Conservation (phyloP, 2,329 filamentous ascomycete species). For the Penicillium sumatraense region DNA sequence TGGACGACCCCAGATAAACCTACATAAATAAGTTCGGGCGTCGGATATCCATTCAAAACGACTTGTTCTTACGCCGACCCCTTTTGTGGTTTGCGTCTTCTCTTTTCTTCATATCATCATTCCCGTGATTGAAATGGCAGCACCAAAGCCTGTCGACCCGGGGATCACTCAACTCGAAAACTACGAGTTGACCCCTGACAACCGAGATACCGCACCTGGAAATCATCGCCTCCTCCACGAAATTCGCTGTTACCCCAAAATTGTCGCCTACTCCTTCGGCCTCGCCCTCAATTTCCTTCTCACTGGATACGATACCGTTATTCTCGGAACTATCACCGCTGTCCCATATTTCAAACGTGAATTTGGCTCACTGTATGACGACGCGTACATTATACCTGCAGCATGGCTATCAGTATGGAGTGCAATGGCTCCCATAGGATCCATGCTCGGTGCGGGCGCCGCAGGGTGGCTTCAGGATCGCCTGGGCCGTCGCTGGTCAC, state of each 20-base stretch:
- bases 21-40: not conserved
- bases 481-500: slow-evolving; percentile 42
- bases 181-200: not conserved
- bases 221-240: slow-evolving; percentile 18
- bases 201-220: slow-evolving; percentile 5
- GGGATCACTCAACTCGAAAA: not conserved
- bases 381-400: slow-evolving; percentile 46
- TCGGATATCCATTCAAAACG: not conserved
- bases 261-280: slow-evolving; percentile 16
- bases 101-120: no score
- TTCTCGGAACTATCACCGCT: slow-evolving; percentile 28
- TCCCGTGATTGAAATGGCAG: not conserved
- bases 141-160: not conserved
- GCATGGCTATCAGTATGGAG: slow-evolving; percentile 54
- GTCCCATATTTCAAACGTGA: slow-evolving; percentile 33
- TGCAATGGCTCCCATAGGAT: slow-evolving; percentile 44
- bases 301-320: slow-evolving; percentile 29
- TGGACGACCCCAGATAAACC: not conserved
- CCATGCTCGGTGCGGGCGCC: slow-evolving; percentile 42
- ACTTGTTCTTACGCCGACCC: no score
- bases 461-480: slow-evolving; percentile 49
- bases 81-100: no score
- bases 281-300: slow-evolving; percentile 22
- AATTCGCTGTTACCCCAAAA: slow-evolving; percentile 19
- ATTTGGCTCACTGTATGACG: slow-evolving; percentile 38